These are phyloP conservation scores for Cryptosporidium canis DNA, from an alignment of 169 alveolate species.

Conservation along the genomic window DNA sequence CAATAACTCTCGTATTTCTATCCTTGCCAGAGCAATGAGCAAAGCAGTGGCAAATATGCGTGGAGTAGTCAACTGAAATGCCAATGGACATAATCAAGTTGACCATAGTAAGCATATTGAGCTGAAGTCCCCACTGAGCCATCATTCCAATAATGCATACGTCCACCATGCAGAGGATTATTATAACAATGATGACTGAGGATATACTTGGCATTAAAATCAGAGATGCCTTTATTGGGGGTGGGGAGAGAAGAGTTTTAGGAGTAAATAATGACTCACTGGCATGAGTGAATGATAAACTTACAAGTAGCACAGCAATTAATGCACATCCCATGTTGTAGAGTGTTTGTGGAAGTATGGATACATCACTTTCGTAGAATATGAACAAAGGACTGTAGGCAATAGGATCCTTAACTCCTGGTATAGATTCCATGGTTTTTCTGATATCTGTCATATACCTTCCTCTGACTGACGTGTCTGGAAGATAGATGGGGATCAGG, in stretches of 20 bases:
- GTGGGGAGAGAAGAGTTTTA: no score
- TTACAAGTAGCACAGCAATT: constrained; percentile 77
- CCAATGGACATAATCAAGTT: constrained; percentile 84
- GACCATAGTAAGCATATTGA: constrained; percentile 87
- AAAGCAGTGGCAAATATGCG: constrained; percentile 85
- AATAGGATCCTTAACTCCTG: constrained; percentile 41
- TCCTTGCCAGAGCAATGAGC: constrained; percentile 83
- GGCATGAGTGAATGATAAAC: constrained; percentile 53
- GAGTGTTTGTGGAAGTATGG: constrained; percentile 76
- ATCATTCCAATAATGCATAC: constrained; percentile 83
- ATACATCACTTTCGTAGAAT: constrained; percentile 77
- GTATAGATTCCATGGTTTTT: constrained; percentile 17
- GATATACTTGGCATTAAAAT: constrained; percentile 78
- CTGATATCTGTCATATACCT: constrained; percentile 67
- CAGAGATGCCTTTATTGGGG: constrained; percentile 81
- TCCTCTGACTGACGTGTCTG: constrained; percentile 66
- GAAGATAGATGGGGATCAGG: constrained; percentile 50
- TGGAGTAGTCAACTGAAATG: constrained; percentile 83
- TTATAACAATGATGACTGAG: constrained; percentile 79
- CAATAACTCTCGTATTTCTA: constrained; percentile 81
- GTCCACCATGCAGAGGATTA: constrained; percentile 79
- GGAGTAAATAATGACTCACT: constrained; percentile 68
- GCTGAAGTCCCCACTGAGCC: constrained; percentile 82
- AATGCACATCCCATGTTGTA: constrained; percentile 78
- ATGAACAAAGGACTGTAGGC: constrained; percentile 73